These are phyloP conservation scores for Waltergamsia citrina DNA, from an alignment of 2,329 filamentous ascomycete genomes.

Conservation along the genomic window DNA sequence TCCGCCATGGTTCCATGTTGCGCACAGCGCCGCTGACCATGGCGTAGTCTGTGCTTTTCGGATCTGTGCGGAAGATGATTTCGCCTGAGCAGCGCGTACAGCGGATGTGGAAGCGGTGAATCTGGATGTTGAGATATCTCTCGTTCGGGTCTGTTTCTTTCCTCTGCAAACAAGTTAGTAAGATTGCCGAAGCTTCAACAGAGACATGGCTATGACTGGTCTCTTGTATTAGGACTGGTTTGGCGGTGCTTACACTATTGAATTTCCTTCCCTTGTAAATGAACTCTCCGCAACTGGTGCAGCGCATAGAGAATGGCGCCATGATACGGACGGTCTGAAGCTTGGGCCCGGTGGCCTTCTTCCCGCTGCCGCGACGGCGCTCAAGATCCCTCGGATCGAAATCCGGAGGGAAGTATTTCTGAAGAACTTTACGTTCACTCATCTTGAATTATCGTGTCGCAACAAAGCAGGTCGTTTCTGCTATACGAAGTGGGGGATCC, in stretches of 20 bases:
- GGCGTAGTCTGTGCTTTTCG: slow-evolving; percentile 88
- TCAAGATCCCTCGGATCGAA: slow-evolving; percentile 82
- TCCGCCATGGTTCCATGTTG: slow-evolving; percentile 88
- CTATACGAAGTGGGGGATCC: too few relatives aligned
- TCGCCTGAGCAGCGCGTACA: slow-evolving; percentile 81
- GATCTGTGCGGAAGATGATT: slow-evolving; percentile 91
- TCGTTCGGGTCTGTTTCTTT: slow-evolving; percentile 87
- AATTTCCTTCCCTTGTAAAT: slow-evolving; percentile 94
- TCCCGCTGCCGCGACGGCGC: slow-evolving; percentile 56
- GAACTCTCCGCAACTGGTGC: slow-evolving; percentile 54
- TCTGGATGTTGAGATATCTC: slow-evolving; percentile 79
- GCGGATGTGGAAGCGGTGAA: slow-evolving; percentile 74
- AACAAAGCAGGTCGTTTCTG: too few relatives aligned
- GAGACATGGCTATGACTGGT: too few relatives aligned
- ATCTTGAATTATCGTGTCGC: slow-evolving; percentile 29
- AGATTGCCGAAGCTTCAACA: too few relatives aligned
- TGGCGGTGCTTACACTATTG: slow-evolving; percentile 54
- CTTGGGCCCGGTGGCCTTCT: slow-evolving; percentile 67
- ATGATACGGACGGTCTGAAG: slow-evolving; percentile 84
- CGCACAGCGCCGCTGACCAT: slow-evolving; percentile 74
- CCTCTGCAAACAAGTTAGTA: slow-evolving; percentile 39
- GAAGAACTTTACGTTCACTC: slow-evolving; percentile 79
- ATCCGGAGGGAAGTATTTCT: slow-evolving; percentile 61
- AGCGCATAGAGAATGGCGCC: slow-evolving; percentile 36
- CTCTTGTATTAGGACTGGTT: neutral